phyloP scores from a whole-genome alignment of 257 asterid species.

The Primulina huaijiensis region DNA sequence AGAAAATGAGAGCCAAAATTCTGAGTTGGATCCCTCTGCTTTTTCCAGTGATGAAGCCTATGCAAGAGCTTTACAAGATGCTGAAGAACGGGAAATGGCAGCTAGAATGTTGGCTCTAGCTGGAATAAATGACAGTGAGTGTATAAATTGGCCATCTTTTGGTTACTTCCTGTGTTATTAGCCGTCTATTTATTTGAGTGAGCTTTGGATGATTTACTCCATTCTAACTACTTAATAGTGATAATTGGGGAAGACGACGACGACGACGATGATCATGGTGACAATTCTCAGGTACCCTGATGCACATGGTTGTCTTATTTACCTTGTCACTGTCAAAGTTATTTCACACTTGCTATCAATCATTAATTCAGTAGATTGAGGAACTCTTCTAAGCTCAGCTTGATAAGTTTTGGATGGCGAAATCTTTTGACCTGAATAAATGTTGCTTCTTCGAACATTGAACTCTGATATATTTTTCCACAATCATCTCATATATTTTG shows the following conservation, averaged over 20 bases:
- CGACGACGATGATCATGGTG: conserved; percentile 57
- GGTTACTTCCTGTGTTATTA: conserved; percentile 10
- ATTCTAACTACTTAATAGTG: conserved; percentile 36
- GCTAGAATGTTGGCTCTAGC: conserved; percentile 82
- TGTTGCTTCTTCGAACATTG: not conserved
- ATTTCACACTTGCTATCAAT: not conserved
- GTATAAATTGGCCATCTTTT: conserved; percentile 6
- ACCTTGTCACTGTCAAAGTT: not conserved
- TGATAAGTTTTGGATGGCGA: not conserved
- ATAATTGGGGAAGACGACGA: conserved; percentile 43
- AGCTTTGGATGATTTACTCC: conserved; percentile 19
- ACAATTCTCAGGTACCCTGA: conserved; percentile 57
- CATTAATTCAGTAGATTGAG: not conserved
- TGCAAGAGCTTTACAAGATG: conserved; percentile 96
- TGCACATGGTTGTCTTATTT: conserved; percentile 3
- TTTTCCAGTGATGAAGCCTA: conserved; percentile 89
- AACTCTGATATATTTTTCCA: not conserved
- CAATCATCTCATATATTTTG: not conserved
- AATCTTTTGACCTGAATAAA: not conserved
- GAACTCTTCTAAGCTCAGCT: not conserved
- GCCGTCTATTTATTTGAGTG: not conserved
- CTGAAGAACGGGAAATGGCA: conserved; percentile 87
- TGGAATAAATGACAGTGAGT: conserved; percentile 66
- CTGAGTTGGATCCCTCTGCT: conserved; percentile 78
- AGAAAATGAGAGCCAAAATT: conserved; percentile 47